Base-by-base conservation (phyloP, 805 yeast genomes). In the Monosporozyma aerobia region DNA sequence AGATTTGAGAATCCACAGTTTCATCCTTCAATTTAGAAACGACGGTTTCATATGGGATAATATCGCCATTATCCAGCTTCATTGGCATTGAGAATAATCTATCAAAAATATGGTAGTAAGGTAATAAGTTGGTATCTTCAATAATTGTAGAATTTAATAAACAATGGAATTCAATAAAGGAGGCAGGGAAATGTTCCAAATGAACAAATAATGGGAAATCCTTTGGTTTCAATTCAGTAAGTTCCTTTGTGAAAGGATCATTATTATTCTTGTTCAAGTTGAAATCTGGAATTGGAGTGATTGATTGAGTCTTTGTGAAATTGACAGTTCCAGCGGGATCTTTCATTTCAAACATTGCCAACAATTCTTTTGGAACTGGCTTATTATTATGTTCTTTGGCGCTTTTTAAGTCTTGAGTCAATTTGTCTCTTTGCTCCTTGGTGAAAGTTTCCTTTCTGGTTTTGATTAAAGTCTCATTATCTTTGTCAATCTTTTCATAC, bases 81-180 rank as follows among this genome's bases (percentile, higher is more conserved):
- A 92, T 74, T 1, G 97, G 94, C 63, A 87, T 72, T 0, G 88
- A 73, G 61, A 87, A 86, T 8, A 90, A 66, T 48, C 83, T 87
- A 52, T 79, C 80, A 53, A 83, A 73, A 9, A 90, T 64, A 22
- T 82, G 81, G 56, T 87, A 73, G 54, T 85, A 83, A 2, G 87
- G 85, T 51, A 90, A 71, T 14, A 83, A 70, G 2, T 70, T 62
- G 27, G 76, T 71, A 50, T 69, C 71, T 35, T 67, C 49, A 78
- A 83, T 23, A 81, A 73, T 47, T 61, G 74, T 45, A 71, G 75
- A 1, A 87, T 79, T 9, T 83, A 87, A 65, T 39, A 83, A 66
- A 40, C 88, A 64, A 53, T 82, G 79, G 22, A 90, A 74, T 13
- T 85, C 80, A 37, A 87, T 79, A 64, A 92, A 94, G 61, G 86